Percentiles rank a stretch among this genome's conserved stretches.
These are phyloP conservation scores for Penicillium pulvis DNA, from an alignment of 495 filamentous ascomycete species.

Conservation along the genomic window DNA sequence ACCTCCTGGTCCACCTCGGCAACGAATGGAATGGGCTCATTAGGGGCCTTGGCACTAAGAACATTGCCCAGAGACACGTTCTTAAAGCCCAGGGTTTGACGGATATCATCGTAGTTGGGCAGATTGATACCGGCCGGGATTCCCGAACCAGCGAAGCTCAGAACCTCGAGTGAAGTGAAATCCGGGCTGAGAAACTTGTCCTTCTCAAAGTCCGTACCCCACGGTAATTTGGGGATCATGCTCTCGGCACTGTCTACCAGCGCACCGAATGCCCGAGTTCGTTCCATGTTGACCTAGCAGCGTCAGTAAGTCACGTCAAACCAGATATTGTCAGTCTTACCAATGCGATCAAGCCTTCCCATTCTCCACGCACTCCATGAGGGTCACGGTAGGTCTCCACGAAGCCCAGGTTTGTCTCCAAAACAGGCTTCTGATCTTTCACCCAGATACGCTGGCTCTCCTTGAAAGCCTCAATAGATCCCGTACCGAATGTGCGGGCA, in stretches of 20 bases:
- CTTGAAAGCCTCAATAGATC: conserved; percentile 86
- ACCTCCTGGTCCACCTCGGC: conserved; percentile 68
- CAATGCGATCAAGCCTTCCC: conserved; percentile 89
- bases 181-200: conserved; percentile 92
- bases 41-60: conserved; percentile 81
- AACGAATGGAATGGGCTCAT: conserved; percentile 91
- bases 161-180: conserved; percentile 83
- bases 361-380: conserved; percentile 89
- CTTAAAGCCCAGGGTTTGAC: conserved; percentile 95
- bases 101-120: conserved; percentile 93
- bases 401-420: conserved; percentile 93
- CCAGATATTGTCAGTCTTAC: conserved; percentile 34
- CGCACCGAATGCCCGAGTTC: conserved; percentile 84
- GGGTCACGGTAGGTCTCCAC: conserved; percentile 97
- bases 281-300: conserved; percentile 72
- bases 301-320: conserved; percentile 21
- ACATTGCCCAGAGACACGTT: conserved; percentile 94
- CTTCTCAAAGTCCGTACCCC: conserved; percentile 89
- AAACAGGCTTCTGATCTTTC: conserved; percentile 81
- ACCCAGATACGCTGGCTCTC: conserved; percentile 92
- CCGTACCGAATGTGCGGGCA: conserved; percentile 78
- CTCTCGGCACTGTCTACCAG: conserved; percentile 78
- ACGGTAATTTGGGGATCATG: conserved; percentile 87
- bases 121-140: conserved; percentile 81
- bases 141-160: conserved; percentile 74